phyloP scores from a whole-genome alignment of 2,329 filamentous ascomycete species.

The Trichoderma semiorbis region DNA sequence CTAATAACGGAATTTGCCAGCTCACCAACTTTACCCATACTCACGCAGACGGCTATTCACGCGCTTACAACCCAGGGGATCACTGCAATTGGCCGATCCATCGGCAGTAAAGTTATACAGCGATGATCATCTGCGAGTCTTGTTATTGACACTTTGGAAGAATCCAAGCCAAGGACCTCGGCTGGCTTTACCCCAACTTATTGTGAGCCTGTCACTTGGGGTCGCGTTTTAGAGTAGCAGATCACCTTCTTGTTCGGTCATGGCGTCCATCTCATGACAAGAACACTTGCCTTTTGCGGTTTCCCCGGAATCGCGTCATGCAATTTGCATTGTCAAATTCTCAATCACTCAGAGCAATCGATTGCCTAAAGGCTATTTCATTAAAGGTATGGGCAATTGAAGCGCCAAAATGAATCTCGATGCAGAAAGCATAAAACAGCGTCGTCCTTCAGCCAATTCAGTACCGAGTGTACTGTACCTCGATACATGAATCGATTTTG shows the following conservation, averaged over 20 bases:
- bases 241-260: constrained; percentile 1
- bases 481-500: neutral
- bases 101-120: neutral
- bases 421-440: neutral
- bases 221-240: neutral
- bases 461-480: neutral
- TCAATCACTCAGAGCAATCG: no score
- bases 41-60: neutral
- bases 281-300: neutral
- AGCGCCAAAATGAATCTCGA: neutral
- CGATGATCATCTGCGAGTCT: neutral
- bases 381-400: neutral
- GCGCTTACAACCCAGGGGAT: neutral
- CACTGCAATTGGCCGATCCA: neutral
- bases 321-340: neutral
- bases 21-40: neutral
- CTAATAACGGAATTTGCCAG: neutral
- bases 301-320: neutral
- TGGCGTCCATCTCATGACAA: neutral
- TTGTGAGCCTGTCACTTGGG: neutral
- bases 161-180: neutral
- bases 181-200: neutral
- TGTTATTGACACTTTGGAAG: neutral
- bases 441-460: neutral
- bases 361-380: neutral